These are phyloP conservation scores for Kickxella alabastrina DNA, from an alignment of 192 early-diverging fungal genomes.

Conservation along the genomic window DNA sequence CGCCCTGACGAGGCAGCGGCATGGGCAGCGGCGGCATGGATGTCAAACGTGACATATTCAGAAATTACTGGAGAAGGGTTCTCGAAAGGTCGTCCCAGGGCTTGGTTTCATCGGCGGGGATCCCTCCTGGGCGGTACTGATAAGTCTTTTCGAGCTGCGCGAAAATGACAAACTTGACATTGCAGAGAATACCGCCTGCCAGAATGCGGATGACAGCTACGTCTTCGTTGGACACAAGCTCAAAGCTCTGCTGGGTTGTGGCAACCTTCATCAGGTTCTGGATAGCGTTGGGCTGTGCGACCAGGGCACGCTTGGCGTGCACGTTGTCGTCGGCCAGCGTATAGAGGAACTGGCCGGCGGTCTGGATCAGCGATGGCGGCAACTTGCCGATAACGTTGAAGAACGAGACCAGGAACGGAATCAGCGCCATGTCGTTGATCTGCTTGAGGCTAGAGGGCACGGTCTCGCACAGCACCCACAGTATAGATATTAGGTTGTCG, in stretches of 20 bases:
- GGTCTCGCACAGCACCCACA: conserved; percentile 59
- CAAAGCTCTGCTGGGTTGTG: conserved; percentile 10
- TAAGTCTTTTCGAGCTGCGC: conserved; percentile 14
- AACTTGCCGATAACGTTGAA: conserved; percentile 49
- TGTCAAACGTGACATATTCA: conserved; percentile 27
- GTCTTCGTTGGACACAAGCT: conserved; percentile 40
- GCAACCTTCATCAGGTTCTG: conserved; percentile 53
- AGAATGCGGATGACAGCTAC: conserved; percentile 64
- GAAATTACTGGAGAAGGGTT: conserved; percentile 33
- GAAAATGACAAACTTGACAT: conserved; percentile 38
- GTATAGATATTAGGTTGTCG: conserved; percentile 47
- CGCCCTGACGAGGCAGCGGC: conserved; percentile 12
- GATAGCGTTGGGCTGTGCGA: conserved; percentile 55
- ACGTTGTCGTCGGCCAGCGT: conserved; percentile 79
- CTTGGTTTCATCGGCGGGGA: conserved; percentile 52
- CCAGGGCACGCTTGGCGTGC: conserved; percentile 56
- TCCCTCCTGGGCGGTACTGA: conserved; percentile 11
- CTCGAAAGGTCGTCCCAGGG: conserved; percentile 44
- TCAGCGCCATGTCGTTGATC: conserved; percentile 62
- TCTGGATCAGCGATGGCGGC: conserved; percentile 38
- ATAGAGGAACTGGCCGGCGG: conserved; percentile 71
- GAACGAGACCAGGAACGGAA: conserved; percentile 68
- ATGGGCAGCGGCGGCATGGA: conserved; percentile 22
- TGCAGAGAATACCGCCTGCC: conserved; percentile 59
- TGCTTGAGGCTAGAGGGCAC: conserved; percentile 63